phyloP scores from a whole-genome alignment of 805 yeast genomes.

The Saturnispora zaruensis region DNA sequence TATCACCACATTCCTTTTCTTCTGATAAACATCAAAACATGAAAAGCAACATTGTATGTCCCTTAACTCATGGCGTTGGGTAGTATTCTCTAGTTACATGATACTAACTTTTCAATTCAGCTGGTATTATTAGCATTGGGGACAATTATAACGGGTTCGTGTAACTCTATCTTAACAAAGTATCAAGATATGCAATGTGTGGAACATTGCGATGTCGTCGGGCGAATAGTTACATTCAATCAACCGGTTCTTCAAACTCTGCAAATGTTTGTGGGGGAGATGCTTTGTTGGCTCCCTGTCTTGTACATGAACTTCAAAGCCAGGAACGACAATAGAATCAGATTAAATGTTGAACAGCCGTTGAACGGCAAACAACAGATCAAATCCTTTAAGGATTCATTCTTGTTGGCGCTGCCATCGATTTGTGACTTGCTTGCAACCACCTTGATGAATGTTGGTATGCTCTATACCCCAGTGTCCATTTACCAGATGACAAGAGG shows the following conservation, averaged over 20 bases:
- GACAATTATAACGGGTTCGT: constrained; percentile 58
- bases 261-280: constrained; percentile 76
- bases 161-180: constrained; percentile 68
- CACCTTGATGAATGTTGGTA: constrained; percentile 67
- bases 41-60: neutral
- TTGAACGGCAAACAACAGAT: constrained; percentile 11
- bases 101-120: constrained; percentile 7
- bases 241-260: constrained; percentile 74
- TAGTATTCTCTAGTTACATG: neutral
- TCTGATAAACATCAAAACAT: neutral
- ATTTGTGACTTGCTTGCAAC: constrained; percentile 66
- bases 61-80: neutral
- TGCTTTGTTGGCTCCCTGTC: constrained; percentile 32
- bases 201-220: constrained; percentile 40
- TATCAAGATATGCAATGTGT: constrained; percentile 72
- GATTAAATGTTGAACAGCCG: constrained; percentile 5
- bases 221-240: constrained; percentile 46
- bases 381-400: constrained; percentile 21
- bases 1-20: neutral
- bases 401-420: constrained; percentile 51
- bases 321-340: neutral
- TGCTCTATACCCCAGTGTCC: constrained; percentile 67
- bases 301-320: constrained; percentile 4
- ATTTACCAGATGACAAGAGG: constrained; percentile 85
- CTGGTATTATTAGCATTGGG: constrained; percentile 35